Percentiles rank a stretch among this genome's conserved stretches.
These are phyloP conservation scores for Ensete glaucum DNA, from an alignment of 176 grass and related monocot genomes.

Conservation along the genomic window DNA sequence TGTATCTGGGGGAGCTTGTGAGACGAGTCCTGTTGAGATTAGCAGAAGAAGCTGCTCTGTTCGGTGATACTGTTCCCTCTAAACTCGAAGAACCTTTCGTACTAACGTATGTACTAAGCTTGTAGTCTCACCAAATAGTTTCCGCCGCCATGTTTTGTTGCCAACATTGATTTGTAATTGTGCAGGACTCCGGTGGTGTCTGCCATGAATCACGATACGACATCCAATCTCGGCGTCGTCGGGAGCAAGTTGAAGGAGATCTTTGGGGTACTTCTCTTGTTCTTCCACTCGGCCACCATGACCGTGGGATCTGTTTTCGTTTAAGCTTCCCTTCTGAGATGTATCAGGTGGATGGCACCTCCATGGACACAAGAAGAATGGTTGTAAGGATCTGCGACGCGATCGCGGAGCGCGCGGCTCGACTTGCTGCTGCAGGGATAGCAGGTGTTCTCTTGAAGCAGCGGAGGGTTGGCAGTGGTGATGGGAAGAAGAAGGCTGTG, in stretches of 20 bases:
- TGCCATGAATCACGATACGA: conserved; percentile 7
- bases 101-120: neutral
- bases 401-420: conserved; percentile 1
- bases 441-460: conserved; percentile 12
- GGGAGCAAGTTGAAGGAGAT: conserved; percentile 9
- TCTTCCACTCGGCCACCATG: too few species aligned
- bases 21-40: conserved; percentile 66
- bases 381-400: conserved; percentile 3
- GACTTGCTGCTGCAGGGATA: conserved; percentile 19
- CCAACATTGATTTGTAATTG: neutral
- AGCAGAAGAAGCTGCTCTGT: conserved; percentile 35
- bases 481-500: neutral
- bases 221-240: conserved; percentile 1
- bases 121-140: too few species aligned
- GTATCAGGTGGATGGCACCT: neutral
- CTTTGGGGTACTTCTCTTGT: neutral
- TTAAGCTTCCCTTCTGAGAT: neutral
- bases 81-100: neutral
- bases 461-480: neutral
- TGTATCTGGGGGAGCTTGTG: conserved; percentile 83
- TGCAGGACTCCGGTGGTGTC: neutral
- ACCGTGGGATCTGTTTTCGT: neutral
- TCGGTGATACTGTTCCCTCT: conserved; percentile 20
- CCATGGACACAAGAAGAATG: conserved; percentile 6
- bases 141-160: neutral